Conservation (phyloP, 352 stramenopile species). For the Discostella stelligera region DNA sequence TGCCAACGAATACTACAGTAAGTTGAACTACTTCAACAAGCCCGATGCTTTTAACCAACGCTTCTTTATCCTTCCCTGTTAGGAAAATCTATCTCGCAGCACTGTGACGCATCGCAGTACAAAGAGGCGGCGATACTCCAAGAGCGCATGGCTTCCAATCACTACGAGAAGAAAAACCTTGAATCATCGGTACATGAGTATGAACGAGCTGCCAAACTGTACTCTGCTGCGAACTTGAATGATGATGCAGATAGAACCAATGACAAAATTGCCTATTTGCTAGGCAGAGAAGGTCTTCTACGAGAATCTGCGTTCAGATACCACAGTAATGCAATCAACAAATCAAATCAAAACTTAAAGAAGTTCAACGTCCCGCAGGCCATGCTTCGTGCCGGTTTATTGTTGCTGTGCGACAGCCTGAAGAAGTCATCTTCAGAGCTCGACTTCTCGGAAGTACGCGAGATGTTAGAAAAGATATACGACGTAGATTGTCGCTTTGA, state of each 20-base stretch:
- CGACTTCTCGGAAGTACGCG: constrained; percentile 25
- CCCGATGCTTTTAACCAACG: not conserved
- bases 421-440: constrained; percentile 2
- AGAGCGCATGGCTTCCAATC: constrained; percentile 36
- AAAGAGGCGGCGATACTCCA: constrained; percentile 30
- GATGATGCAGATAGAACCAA: constrained; percentile 19
- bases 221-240: constrained; percentile 23
- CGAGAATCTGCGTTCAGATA: constrained; percentile 31
- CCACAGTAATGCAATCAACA: constrained; percentile 25
- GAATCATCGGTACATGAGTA: constrained; percentile 32
- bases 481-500: constrained; percentile 33
- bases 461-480: constrained; percentile 16
- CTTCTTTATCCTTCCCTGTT: not conserved
- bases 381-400: constrained; percentile 20
- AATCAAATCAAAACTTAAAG: constrained; percentile 30
- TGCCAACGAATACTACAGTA: constrained; percentile 37
- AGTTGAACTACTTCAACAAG: constrained; percentile 2
- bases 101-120: constrained; percentile 39
- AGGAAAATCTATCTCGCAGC: constrained; percentile 23
- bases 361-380: constrained; percentile 27
- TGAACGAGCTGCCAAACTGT: constrained; percentile 35
- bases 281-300: constrained; percentile 25
- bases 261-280: constrained; percentile 34
- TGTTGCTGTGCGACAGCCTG: constrained; percentile 28
- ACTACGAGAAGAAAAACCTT: constrained; percentile 25